A percentile compares a stretch with the other conserved stretches of the same genome.
These are phyloP conservation scores for Acacia acuminata DNA, from an alignment of 306 rosid genomes.

Conservation along the genomic window DNA sequence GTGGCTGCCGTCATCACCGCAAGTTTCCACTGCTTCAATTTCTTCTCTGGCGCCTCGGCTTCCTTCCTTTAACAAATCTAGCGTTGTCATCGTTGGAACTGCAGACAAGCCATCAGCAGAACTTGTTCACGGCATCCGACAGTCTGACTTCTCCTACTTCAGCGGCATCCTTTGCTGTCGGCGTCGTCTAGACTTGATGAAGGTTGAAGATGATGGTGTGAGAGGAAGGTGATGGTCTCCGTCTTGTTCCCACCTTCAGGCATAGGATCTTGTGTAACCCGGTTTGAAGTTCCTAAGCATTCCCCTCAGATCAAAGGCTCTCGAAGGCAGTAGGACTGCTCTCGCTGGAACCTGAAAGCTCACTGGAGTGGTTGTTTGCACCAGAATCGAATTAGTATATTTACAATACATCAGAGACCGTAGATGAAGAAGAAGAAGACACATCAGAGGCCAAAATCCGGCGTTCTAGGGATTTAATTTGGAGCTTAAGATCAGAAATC, in stretches of 20 bases:
- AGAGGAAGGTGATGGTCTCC: no score
- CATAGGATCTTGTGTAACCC: slow-evolving; percentile 72
- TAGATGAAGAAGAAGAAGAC: slow-evolving; percentile 33
- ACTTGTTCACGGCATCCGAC: no score
- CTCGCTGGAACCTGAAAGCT: slow-evolving; percentile 87
- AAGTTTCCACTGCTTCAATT: no score
- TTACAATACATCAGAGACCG: slow-evolving; percentile 49
- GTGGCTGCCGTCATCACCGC: no score
- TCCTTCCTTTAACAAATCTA: no score
- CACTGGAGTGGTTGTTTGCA: slow-evolving; percentile 77
- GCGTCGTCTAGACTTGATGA: no score
- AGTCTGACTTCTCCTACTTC: no score
- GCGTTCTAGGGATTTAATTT: slow-evolving; percentile 56
- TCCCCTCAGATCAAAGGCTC: slow-evolving; percentile 50
- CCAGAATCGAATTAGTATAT: slow-evolving; percentile 47
- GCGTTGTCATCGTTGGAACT: no score
- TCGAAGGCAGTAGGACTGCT: slow-evolving; percentile 71
- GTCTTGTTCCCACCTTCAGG: slow-evolving; percentile 28
- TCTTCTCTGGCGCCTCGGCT: no score
- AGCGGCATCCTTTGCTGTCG: no score
- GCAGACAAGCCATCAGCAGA: no score
- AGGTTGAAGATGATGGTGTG: no score
- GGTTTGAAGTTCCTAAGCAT: slow-evolving; percentile 37
- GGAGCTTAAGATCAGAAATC: slow-evolving; percentile 65
- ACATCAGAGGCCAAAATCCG: slow-evolving; percentile 38